Evolutionary conservation across 2,329 filamentous ascomycete species (phyloP), one percentile per base, ranked within the genome.

Genomic region (Curvularia verruculosa): DNA sequence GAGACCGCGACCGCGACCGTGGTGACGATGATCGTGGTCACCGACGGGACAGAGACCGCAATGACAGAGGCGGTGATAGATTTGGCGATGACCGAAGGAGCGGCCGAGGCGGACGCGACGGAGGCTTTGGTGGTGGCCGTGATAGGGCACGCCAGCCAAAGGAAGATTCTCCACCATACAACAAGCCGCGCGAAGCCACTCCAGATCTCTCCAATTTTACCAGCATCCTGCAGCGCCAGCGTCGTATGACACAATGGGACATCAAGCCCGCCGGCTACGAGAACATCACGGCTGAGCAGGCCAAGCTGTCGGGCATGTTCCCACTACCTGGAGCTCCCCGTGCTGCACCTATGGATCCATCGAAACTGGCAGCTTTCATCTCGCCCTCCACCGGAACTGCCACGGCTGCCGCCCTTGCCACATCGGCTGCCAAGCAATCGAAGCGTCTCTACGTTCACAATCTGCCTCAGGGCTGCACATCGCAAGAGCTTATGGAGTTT

Each of bases 241-340:
- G 96, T 67, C 89, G 95, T 58, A 82, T 99, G 82, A 98, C 93
- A 34, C 96, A 99, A 78, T 99, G 95, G 95, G 96, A 99, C 76
- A 97, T 99, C 77, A 99, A 99, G 80, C 95, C 95, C 5, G 91
- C 92, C 15, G 94, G 95, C 43, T 99, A 99, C 73, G 96, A 99
- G 74, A 96, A 95, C 77, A 94, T 99, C 64, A 97, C 95, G 2
- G 92, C 95, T 21, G 96, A 99, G 78, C 96, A 99, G 77, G 96
- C 95, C 49, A 99, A 99, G 82, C 84, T 99, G 43, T 99, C 96
- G 2, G 87, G 94, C 81, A 97, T 99, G 95, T 99, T 99, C 81
- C 93, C 96, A 59, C 86, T 99, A 44, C 95, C 95, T 3, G 95
- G 95, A 64, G 95, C 95, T 60, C 95, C 95, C 52, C 88, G 95